Base-by-base conservation (phyloP, 345 rosid species). In the Eucalyptus polybractea region DNA sequence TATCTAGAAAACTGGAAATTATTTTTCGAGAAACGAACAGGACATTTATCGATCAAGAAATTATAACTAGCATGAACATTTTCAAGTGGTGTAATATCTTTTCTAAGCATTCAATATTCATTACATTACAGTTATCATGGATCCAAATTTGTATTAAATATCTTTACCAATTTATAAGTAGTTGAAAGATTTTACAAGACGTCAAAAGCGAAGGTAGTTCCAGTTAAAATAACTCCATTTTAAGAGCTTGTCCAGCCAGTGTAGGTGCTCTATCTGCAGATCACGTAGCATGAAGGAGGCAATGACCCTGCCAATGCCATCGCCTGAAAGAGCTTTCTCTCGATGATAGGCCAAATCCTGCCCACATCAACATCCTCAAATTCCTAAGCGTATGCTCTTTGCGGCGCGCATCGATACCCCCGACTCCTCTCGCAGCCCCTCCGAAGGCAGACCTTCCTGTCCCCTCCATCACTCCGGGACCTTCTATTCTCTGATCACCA, bases 21-120 rank as follows among this genome's bases (percentile, higher is more conserved):
- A 51, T 51, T 51, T 16, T 51, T 6, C 2, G 4, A 15, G 7
- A 51, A 51, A 51, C 7, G 2, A 51, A 6, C 22, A 15, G 0
- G 76, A 65, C 3, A 65, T 65, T n/a, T 65, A 37, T n/a, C 21
- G 1, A 65, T 27, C 21, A 16, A 8, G 37, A 31, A 65, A 65
- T 65, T 29, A 65, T 29, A 65, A 29, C 33, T 65, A 65, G 33
- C 3, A 7, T 29, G 15, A 29, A 60, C 69, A 60, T 60, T 60
- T 27, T 60, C 4, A 6, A 27, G 16, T 13, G 33, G 8, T 13
- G 33, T 62, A 62, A 62, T 62, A 15, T 29, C 33, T 62, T 27
- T 62, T 62, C 16, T 11, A 27, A 6, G 69, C 33, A 13, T 60
- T 60, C 33, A 1, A 27, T 24, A 58, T 58, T 58, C 65, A 58